Percentiles rank a stretch among this genome's conserved stretches.
Evolutionary conservation across 352 stramenopile genomes (phyloP).

Genomic region (Phytophthora sp.): DNA sequence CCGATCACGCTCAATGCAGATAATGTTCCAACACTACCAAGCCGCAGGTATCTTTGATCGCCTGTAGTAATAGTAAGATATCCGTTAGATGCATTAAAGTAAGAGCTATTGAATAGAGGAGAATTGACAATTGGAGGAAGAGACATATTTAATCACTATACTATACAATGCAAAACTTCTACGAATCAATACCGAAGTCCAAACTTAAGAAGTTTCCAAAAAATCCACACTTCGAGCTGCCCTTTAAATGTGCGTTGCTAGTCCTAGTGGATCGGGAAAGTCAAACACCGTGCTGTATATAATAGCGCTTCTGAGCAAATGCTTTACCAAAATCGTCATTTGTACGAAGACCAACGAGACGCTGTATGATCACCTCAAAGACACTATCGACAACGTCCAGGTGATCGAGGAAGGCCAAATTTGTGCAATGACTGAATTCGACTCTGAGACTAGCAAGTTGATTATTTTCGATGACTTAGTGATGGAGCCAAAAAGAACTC

Average conservation of each 20-base stretch:
- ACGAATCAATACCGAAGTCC: constrained; percentile 11
- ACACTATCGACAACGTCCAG: constrained; percentile 11
- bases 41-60: not conserved
- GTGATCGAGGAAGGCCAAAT: constrained; percentile 6
- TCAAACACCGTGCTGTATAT: constrained; percentile 14
- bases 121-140: constrained; percentile 12
- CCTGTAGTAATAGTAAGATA: not conserved
- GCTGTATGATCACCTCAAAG: constrained; percentile 25
- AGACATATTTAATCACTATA: constrained; percentile 20
- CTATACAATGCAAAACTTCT: constrained; percentile 21
- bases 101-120: not conserved
- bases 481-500: not conserved
- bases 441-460: constrained; percentile 18
- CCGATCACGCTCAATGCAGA: not conserved
- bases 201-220: constrained; percentile 19
- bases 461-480: constrained; percentile 16
- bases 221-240: constrained; percentile 19
- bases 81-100: not conserved
- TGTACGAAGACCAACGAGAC: constrained; percentile 17
- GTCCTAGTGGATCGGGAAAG: constrained; percentile 10
- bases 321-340: constrained; percentile 23
- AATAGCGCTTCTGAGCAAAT: constrained; percentile 19
- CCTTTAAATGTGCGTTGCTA: not conserved
- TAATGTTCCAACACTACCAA: not conserved
- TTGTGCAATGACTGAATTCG: constrained; percentile 12